Percentiles rank a stretch among this genome's conserved stretches.
phyloP scores from a whole-genome alignment of 2,329 filamentous ascomycete genomes.

The Fusarium sarcochroum region DNA sequence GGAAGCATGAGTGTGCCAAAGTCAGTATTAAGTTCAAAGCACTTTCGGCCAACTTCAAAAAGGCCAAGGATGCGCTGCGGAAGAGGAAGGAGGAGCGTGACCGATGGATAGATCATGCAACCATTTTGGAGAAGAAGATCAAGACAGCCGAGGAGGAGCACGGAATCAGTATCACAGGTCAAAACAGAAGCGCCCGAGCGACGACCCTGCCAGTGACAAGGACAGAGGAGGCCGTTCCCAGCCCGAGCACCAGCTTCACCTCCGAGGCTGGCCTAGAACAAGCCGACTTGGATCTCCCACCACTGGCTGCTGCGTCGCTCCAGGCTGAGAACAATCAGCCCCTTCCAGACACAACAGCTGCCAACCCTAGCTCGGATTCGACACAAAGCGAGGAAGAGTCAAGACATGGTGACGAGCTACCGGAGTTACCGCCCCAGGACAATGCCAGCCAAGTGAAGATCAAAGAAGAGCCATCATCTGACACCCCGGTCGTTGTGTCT shows the following conservation, averaged over 20 bases:
- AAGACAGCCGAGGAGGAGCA: conserved; percentile 58
- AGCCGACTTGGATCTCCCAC: conserved; percentile 48
- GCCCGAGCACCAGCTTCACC: conserved; percentile 37
- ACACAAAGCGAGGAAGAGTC: conserved; percentile 50
- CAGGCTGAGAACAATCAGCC: conserved; percentile 16
- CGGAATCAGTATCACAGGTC: conserved; percentile 50
- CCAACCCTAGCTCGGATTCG: conserved; percentile 46
- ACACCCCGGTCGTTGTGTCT: conserved; percentile 65
- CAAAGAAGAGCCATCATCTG: conserved; percentile 69
- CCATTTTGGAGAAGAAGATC: conserved; percentile 60
- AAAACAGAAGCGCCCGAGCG: conserved; percentile 24
- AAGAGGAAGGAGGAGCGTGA: conserved; percentile 60
- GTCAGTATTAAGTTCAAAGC: conserved; percentile 59
- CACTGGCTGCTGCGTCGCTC: conserved; percentile 43
- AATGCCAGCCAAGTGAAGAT: conserved; percentile 45
- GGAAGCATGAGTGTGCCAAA: conserved; percentile 54
- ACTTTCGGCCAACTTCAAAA: conserved; percentile 59
- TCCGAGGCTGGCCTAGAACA: conserved; percentile 47
- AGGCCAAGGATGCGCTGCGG: conserved; percentile 55
- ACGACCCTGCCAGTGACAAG: conserved; percentile 18
- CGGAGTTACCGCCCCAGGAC: conserved; percentile 35
- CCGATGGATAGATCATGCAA: conserved; percentile 62
- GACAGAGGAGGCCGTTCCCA: conserved; percentile 26
- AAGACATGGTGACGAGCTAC: conserved; percentile 42
- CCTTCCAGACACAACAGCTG: conserved; percentile 3